Percentiles rank a stretch among this genome's conserved stretches.
phyloP scores from a whole-genome alignment of 2,329 filamentous ascomycete genomes.

The Coniella vitis region DNA sequence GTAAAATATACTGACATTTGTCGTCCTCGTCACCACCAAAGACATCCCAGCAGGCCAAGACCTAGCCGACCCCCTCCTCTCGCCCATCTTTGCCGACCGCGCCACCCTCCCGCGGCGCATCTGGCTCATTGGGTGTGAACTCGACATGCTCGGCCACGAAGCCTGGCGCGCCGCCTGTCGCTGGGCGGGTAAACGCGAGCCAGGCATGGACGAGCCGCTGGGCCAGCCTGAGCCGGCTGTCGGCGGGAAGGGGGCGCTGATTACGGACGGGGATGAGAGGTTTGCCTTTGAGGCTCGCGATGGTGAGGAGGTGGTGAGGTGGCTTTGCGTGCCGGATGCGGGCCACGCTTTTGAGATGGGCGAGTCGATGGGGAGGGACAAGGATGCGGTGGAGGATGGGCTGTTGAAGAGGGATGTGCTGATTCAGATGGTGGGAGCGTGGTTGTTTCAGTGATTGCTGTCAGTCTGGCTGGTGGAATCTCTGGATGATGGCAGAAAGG shows the following conservation, averaged over 20 bases:
- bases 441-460: conserved; percentile 5
- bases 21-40: not conserved
- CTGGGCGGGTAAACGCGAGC: conserved; percentile 26
- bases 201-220: conserved; percentile 22
- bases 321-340: conserved; percentile 26
- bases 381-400: conserved; percentile 20
- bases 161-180: conserved; percentile 30
- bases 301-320: conserved; percentile 20
- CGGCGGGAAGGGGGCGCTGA: conserved; percentile 18
- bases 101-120: conserved; percentile 33
- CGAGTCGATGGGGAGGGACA: conserved; percentile 16
- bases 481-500: too few species aligned
- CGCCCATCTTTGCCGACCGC: conserved; percentile 27
- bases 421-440: conserved; percentile 7
- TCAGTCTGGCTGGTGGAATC: not conserved
- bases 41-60: conserved; percentile 29
- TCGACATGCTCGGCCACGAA: conserved; percentile 40
- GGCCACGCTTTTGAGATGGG: conserved; percentile 27
- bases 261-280: conserved; percentile 23
- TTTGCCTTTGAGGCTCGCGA: conserved; percentile 23
- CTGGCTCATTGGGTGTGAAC: conserved; percentile 37
- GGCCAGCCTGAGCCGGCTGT: conserved; percentile 23
- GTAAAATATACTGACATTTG: not conserved
- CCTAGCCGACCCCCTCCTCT: conserved; percentile 33
- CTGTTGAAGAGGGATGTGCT: conserved; percentile 19